Percentiles rank a stretch among this genome's conserved stretches.
Conservation (phyloP, 2,329 filamentous ascomycete species). For the Colletotrichum horii region DNA sequence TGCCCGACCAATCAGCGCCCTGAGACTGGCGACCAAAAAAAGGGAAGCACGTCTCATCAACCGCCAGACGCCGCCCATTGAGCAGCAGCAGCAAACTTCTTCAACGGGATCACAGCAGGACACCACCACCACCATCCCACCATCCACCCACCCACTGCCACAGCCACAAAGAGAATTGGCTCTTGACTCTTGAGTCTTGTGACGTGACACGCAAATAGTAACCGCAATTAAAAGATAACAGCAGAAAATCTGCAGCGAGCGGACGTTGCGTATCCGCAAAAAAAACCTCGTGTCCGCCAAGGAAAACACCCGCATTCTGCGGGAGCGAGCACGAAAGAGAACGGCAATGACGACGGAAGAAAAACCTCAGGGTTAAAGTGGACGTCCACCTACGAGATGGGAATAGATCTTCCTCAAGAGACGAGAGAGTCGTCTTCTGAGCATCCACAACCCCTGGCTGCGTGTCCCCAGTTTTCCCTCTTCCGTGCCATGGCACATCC, state of each 20-base stretch:
- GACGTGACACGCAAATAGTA: neutral
- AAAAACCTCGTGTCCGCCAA: neutral
- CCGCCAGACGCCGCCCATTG: conserved; percentile 19
- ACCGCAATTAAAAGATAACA: neutral
- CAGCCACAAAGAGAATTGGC: neutral
- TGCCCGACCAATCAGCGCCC: conserved; percentile 19
- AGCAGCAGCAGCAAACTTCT: neutral
- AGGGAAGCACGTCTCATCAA: conserved; percentile 21
- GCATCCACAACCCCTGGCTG: neutral
- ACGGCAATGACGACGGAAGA: neutral
- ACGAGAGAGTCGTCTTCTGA: neutral
- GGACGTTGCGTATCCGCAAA: neutral
- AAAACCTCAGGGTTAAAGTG: neutral
- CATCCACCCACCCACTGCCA: too few relatives aligned
- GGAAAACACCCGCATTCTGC: neutral
- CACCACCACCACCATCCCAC: neutral
- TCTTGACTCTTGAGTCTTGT: neutral
- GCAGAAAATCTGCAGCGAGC: neutral
- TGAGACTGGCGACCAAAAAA: conserved; percentile 23
- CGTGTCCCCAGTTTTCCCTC: neutral
- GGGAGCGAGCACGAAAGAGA: neutral
- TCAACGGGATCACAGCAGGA: conserved; percentile 8
- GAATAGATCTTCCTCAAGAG: neutral
- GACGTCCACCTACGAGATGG: neutral
- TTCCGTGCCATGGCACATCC: conserved; percentile 14